phyloP scores from a whole-genome alignment of 1,284 basidiomycete genomes.

The Chalciporus sp. region DNA sequence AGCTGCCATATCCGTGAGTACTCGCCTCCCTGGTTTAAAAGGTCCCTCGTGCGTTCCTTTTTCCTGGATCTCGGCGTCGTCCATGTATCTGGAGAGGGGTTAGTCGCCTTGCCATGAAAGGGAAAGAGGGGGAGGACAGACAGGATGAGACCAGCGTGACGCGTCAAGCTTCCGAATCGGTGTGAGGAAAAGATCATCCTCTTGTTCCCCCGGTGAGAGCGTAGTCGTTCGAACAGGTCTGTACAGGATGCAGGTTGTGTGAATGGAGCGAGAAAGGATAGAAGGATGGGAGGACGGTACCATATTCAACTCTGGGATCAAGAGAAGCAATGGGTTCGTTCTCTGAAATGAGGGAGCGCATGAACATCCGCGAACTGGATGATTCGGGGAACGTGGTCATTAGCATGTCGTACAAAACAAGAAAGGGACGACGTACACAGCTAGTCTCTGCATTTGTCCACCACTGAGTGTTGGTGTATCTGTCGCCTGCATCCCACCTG shows the following conservation, averaged over 20 bases:
- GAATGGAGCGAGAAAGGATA: neutral
- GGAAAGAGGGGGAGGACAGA: slow-evolving; percentile 22
- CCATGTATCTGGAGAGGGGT: slow-evolving; percentile 49
- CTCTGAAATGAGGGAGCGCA: slow-evolving; percentile 65
- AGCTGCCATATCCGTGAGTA: slow-evolving; percentile 66
- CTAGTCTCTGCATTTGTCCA: slow-evolving; percentile 78
- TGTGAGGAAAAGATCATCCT: slow-evolving; percentile 77
- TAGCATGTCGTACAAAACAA: neutral
- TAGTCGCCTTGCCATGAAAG: neutral
- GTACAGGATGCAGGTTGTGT: neutral
- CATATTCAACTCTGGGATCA: slow-evolving; percentile 72
- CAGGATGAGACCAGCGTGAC: slow-evolving; percentile 67
- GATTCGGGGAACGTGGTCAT: neutral
- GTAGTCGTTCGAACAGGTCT: slow-evolving; percentile 70
- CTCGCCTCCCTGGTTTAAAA: slow-evolving; percentile 53
- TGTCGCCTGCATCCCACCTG: slow-evolving; percentile 43
- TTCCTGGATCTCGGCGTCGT: slow-evolving; percentile 50
- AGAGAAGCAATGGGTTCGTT: slow-evolving; percentile 66
- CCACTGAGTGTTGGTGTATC: slow-evolving; percentile 57
- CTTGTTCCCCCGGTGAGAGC: slow-evolving; percentile 59
- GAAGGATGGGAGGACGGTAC: slow-evolving; percentile 10
- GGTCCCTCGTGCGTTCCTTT: slow-evolving; percentile 58
- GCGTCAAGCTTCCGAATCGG: slow-evolving; percentile 66
- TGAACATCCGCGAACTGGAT: slow-evolving; percentile 73
- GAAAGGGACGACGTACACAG: slow-evolving; percentile 48